A percentile compares a stretch with the other conserved stretches of the same genome.
phyloP scores from a whole-genome alignment of 2,329 filamentous ascomycete genomes.

The Teratosphaeria gauchensis region DNA sequence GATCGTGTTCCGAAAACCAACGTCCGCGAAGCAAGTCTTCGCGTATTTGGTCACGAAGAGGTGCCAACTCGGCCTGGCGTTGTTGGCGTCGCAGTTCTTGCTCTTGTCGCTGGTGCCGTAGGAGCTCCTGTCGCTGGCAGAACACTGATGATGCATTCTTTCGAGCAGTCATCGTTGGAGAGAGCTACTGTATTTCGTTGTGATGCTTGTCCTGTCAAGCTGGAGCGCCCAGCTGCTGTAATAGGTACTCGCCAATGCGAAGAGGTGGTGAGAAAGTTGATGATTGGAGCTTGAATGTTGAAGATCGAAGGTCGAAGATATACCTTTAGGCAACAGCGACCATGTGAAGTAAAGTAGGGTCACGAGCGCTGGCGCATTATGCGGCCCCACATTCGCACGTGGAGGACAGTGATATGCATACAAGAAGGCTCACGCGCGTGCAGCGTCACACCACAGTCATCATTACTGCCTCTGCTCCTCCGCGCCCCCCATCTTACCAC shows the following conservation, averaged over 20 bases:
- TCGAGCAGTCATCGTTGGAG: too few relatives aligned
- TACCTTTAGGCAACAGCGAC: background rate
- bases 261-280: background rate
- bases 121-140: too few relatives aligned
- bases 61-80: too few relatives aligned
- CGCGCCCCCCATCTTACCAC: constrained; percentile 45
- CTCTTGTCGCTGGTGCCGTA: too few relatives aligned
- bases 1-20: too few relatives aligned
- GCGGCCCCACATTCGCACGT: background rate
- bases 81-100: too few relatives aligned
- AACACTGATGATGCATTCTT: too few relatives aligned
- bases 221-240: background rate
- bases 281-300: background rate
- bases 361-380: background rate
- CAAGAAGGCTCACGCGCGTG: background rate
- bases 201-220: background rate
- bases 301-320: background rate
- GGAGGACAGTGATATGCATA: background rate
- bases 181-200: too few relatives aligned
- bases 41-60: too few relatives aligned
- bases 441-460: background rate
- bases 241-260: background rate
- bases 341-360: background rate
- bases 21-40: too few relatives aligned
- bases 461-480: background rate